Evolutionary conservation across 148 eudicot species (phyloP).

Genomic region (Camellia lanceoleosa): DNA sequence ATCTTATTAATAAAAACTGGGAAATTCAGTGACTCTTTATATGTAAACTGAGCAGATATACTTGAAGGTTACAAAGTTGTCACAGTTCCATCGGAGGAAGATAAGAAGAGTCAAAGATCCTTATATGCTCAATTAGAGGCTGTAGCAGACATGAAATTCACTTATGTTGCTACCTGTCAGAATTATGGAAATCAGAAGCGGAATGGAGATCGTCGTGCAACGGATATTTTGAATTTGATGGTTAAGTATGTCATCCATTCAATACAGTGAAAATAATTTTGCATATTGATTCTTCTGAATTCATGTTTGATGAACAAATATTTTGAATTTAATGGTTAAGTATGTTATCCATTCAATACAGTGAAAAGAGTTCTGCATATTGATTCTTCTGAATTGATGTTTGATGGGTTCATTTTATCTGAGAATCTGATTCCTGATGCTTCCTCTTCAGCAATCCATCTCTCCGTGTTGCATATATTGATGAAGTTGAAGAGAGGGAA

Average conservation of each 20-base stretch:
- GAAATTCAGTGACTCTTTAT: slow-evolving; percentile 4
- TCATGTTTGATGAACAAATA: slow-evolving; percentile 38
- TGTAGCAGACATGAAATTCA: slow-evolving; percentile 75
- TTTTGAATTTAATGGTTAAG: slow-evolving; percentile 78
- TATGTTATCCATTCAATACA: slow-evolving; percentile 26
- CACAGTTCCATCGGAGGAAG: slow-evolving; percentile 45
- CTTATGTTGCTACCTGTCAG: slow-evolving; percentile 83
- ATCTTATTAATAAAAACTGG: too few relatives aligned
- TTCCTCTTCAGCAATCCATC: slow-evolving; percentile 60
- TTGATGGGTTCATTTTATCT: slow-evolving; percentile 1
- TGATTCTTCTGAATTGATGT: background rate
- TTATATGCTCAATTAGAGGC: slow-evolving; percentile 73
- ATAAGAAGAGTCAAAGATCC: slow-evolving; percentile 63
- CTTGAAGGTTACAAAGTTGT: slow-evolving; percentile 67
- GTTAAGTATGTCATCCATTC: slow-evolving; percentile 48
- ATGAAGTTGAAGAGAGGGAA: slow-evolving; percentile 72
- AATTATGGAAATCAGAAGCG: slow-evolving; percentile 82
- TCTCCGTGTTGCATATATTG: slow-evolving; percentile 79
- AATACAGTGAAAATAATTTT: background rate
- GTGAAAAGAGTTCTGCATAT: background rate
- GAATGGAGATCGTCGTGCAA: slow-evolving; percentile 77
- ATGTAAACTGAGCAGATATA: slow-evolving; percentile 44
- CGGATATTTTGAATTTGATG: slow-evolving; percentile 81
- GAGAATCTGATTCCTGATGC: slow-evolving; percentile 15
- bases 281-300: background rate